Evolutionary conservation across 2,329 filamentous ascomycete genomes (phyloP).

Genomic region (Rhinocladiella mackenziei): DNA sequence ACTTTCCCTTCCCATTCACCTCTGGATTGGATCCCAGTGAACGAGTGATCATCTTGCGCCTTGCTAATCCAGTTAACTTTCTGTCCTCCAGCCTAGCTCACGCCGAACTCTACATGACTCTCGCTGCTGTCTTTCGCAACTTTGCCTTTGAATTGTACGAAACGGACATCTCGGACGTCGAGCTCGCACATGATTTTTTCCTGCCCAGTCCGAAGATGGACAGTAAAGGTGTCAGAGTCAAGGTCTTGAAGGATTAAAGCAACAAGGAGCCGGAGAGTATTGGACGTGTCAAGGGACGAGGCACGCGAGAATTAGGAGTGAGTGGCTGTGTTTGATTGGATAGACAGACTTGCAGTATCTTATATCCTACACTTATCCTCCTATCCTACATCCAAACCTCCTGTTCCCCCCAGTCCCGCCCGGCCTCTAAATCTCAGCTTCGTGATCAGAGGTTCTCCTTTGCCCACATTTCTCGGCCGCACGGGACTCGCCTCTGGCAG

Average conservation of each 20-base stretch:
- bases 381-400: no score
- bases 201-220: constrained; percentile 27
- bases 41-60: background rate
- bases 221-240: constrained; percentile 29
- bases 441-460: no score
- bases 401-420: no score
- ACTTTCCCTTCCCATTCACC: background rate
- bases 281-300: no score
- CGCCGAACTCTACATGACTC: constrained; percentile 34
- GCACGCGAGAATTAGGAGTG: no score
- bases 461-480: no score
- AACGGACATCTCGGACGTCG: constrained; percentile 34
- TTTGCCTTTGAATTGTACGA: constrained; percentile 35
- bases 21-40: background rate
- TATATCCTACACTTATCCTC: no score
- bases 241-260: constrained; percentile 6
- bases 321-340: no score
- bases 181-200: constrained; percentile 31
- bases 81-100: constrained; percentile 32
- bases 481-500: no score
- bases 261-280: no score
- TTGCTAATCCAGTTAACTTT: background rate
- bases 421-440: no score
- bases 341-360: no score
- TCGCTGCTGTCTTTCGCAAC: constrained; percentile 33